Evolutionary conservation across 441 rosid species (phyloP).

Genomic region (Pelargonium citronellum): DNA sequence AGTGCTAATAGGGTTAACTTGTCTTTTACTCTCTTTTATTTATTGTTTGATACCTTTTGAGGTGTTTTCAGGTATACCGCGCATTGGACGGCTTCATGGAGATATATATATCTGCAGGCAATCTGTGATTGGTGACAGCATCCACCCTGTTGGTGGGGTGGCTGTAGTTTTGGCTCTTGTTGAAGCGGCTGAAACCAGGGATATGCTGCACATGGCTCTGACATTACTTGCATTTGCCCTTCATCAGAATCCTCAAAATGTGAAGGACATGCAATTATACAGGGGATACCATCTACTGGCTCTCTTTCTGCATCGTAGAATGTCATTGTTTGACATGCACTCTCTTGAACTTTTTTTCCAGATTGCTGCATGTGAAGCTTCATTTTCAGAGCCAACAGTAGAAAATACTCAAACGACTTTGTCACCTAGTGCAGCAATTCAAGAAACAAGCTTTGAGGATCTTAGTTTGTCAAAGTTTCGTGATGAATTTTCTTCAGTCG

Average conservation of each 20-base stretch:
- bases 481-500: conserved; percentile 82
- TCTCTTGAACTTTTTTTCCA: conserved; percentile 93
- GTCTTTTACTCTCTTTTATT: not conserved
- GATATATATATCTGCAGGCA: conserved; percentile 81
- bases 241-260: conserved; percentile 94
- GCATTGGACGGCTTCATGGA: conserved; percentile 90
- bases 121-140: conserved; percentile 86
- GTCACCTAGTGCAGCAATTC: conserved; percentile 50
- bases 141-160: conserved; percentile 91
- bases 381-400: conserved; percentile 78
- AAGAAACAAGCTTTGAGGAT: conserved; percentile 78
- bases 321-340: conserved; percentile 96
- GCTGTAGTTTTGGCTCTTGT: conserved; percentile 86
- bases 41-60: conserved; percentile 9
- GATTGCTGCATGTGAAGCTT: conserved; percentile 99
- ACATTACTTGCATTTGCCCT: conserved; percentile 86
- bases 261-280: conserved; percentile 91
- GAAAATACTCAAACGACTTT: conserved; percentile 39
- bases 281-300: conserved; percentile 99
- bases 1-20: too few species aligned
- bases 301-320: conserved; percentile 85
- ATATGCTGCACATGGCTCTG: conserved; percentile 98
- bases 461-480: conserved; percentile 74
- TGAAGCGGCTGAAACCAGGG: conserved; percentile 95
- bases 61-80: conserved; percentile 73